phyloP scores from a whole-genome alignment of 345 rosid genomes.

The Bruguiera sexangula region DNA sequence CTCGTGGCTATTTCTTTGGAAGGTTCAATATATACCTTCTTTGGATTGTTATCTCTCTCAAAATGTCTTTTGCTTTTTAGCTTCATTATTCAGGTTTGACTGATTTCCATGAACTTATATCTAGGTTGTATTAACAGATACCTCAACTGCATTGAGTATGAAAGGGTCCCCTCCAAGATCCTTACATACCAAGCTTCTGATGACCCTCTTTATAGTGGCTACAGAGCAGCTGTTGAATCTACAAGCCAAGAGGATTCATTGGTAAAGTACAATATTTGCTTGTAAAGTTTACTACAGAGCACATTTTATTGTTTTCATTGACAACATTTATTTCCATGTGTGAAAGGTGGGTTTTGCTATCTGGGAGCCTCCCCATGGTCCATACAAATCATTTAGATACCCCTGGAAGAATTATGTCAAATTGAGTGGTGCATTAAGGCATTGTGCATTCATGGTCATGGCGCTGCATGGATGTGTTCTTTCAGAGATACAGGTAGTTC shows the following conservation, averaged over 20 bases:
- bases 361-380: conserved; percentile 99
- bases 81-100: conserved; percentile 14
- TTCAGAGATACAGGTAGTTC: conserved; percentile 82
- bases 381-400: conserved; percentile 62
- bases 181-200: conserved; percentile 87
- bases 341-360: conserved; percentile 77
- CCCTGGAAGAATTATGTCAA: conserved; percentile 91
- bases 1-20: conserved; percentile 83
- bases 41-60: background rate
- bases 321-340: conserved; percentile 12
- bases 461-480: conserved; percentile 93
- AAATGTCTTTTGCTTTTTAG: background rate
- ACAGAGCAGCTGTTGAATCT: conserved; percentile 86
- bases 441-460: conserved; percentile 95
- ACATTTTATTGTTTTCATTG: conserved; percentile 10
- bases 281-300: conserved; percentile 1
- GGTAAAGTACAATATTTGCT: conserved; percentile 34
- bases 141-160: conserved; percentile 64
- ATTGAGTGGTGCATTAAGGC: conserved; percentile 88
- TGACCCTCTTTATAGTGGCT: conserved; percentile 79
- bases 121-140: conserved; percentile 75
- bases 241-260: conserved; percentile 86
- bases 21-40: conserved; percentile 39
- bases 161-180: conserved; percentile 79
- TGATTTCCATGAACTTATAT: conserved; percentile 16